These are phyloP conservation scores for Halophytophthora batemanensis DNA, from an alignment of 352 stramenopile species.

Conservation along the genomic window DNA sequence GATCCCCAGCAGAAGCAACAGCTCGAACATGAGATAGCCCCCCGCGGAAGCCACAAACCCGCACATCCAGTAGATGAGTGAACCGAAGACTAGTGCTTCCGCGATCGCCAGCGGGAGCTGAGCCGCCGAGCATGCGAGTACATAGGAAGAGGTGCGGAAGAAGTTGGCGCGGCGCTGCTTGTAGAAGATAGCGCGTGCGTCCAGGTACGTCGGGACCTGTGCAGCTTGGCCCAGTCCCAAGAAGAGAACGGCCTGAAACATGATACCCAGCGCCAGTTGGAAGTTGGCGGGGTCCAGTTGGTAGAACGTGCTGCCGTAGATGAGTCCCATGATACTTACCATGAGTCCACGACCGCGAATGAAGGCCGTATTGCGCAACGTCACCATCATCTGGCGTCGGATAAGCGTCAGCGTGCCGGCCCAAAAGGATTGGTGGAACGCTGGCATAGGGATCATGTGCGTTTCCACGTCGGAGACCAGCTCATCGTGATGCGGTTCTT, in stretches of 20 bases:
- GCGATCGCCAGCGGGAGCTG: slow-evolving; percentile 33
- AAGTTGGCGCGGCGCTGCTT: slow-evolving; percentile 78
- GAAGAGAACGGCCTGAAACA: slow-evolving; percentile 79
- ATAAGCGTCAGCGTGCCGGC: slow-evolving; percentile 17
- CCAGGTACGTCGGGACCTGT: slow-evolving; percentile 69
- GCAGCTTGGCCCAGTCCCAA: slow-evolving; percentile 61
- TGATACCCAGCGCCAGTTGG: slow-evolving; percentile 57
- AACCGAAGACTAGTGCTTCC: slow-evolving; percentile 68
- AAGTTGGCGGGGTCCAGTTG: slow-evolving; percentile 24
- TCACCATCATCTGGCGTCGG: slow-evolving; percentile 51
- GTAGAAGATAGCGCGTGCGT: slow-evolving; percentile 58
- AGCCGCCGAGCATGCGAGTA: slow-evolving; percentile 37
- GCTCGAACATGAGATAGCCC: slow-evolving; percentile 36
- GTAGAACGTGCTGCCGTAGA: slow-evolving; percentile 38
- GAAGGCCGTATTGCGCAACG: slow-evolving; percentile 35
- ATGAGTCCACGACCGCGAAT: slow-evolving; percentile 27
- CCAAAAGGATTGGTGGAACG: slow-evolving; percentile 22
- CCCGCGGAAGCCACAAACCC: slow-evolving; percentile 24
- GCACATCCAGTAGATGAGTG: slow-evolving; percentile 75
- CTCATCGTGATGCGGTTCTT: slow-evolving; percentile 82
- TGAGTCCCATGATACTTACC: slow-evolving; percentile 36
- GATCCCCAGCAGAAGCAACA: slow-evolving; percentile 42
- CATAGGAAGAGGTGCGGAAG: slow-evolving; percentile 58
- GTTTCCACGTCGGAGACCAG: slow-evolving; percentile 69
- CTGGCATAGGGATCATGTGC: slow-evolving; percentile 63